Percentiles rank a stretch among this genome's conserved stretches.
Evolutionary conservation across 257 asterid genomes (phyloP).

Genomic region (Linderniella brevidens): DNA sequence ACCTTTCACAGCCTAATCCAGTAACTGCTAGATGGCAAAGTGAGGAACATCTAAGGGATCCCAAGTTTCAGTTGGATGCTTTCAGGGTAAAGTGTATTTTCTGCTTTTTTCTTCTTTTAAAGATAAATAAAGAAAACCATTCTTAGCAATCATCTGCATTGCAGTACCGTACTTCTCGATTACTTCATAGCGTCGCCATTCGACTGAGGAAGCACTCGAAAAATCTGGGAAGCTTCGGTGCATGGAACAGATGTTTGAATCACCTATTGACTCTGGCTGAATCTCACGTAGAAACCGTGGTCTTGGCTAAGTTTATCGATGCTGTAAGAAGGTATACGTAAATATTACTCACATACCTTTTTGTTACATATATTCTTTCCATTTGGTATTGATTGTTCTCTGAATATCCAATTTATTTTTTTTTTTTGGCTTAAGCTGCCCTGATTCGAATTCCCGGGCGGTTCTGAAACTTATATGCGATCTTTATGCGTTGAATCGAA

Average conservation of each 20-base stretch:
- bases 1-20: conserved; percentile 89
- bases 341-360: no score
- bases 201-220: conserved; percentile 84
- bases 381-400: not conserved
- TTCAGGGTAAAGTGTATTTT: conserved; percentile 40
- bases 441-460: conserved; percentile 51
- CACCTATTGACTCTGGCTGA: conserved; percentile 93
- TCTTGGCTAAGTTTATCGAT: conserved; percentile 71
- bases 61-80: conserved; percentile 86
- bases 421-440: conserved; percentile 38
- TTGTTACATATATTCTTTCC: not conserved
- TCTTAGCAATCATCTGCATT: not conserved
- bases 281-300: conserved; percentile 80
- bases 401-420: conserved; percentile 8
- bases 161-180: conserved; percentile 90
- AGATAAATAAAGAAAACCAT: not conserved
- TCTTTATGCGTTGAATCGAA: conserved; percentile 82
- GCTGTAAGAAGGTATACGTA: conserved; percentile 51
- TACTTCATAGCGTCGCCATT: conserved; percentile 77
- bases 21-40: conserved; percentile 98
- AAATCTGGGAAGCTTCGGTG: conserved; percentile 83
- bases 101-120: not conserved
- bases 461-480: conserved; percentile 86
- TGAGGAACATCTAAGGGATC: conserved; percentile 75
- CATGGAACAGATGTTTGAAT: conserved; percentile 96